Conservation (phyloP, 805 yeast genomes). For the Kodamaea sagamina region DNA sequence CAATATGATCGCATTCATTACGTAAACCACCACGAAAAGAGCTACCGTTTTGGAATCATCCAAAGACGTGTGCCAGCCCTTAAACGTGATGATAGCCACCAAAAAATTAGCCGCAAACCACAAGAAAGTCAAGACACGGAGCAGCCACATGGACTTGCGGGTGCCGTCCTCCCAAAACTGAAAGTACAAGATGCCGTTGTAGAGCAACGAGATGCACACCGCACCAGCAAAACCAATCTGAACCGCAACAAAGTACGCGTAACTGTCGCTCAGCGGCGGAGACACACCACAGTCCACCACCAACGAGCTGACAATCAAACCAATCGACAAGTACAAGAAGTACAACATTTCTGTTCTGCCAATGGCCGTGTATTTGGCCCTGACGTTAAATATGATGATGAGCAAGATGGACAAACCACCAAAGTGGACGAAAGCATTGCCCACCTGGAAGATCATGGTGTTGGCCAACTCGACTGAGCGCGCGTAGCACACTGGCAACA, state of each 20-base stretch:
- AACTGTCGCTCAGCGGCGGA: constrained; percentile 77
- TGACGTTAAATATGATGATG: constrained; percentile 73
- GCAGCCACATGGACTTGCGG: constrained; percentile 54
- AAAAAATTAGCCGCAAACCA: constrained; percentile 70
- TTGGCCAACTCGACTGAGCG: constrained; percentile 86
- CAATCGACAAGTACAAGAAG: constrained; percentile 62
- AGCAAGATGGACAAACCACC: constrained; percentile 65
- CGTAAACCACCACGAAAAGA: constrained; percentile 67
- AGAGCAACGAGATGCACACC: constrained; percentile 65
- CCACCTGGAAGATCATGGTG: constrained; percentile 86
- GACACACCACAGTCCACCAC: constrained; percentile 91
- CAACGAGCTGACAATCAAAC: constrained; percentile 62
- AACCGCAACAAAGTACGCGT: constrained; percentile 78
- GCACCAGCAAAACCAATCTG: constrained; percentile 77
- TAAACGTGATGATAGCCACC: constrained; percentile 71
- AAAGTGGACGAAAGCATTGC: constrained; percentile 83
- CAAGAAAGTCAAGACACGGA: constrained; percentile 51
- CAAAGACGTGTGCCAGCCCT: constrained; percentile 51
- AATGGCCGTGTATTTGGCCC: constrained; percentile 89
- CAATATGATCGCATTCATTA: constrained; percentile 69
- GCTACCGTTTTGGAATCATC: constrained; percentile 59
- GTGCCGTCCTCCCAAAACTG: constrained; percentile 97
- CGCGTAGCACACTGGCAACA: constrained; percentile 79
- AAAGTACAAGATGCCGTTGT: constrained; percentile 79
- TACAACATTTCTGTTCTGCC: constrained; percentile 85